phyloP scores from a whole-genome alignment of 1,284 basidiomycete genomes.

The Pyrrhoderma noxium region DNA sequence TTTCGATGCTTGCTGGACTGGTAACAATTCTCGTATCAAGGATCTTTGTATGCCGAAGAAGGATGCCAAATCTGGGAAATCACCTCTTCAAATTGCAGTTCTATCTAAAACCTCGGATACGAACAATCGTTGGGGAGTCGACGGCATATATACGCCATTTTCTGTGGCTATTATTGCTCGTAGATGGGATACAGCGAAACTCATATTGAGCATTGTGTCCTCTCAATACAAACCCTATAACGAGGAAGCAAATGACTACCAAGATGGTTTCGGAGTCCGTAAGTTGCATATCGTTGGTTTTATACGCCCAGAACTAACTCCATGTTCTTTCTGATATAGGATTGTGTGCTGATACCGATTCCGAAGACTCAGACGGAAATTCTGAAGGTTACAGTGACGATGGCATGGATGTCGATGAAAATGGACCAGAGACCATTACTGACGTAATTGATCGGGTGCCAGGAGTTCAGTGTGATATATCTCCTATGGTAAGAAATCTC shows the following conservation, averaged over 20 bases:
- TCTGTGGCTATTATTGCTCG: conserved; percentile 39
- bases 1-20: conserved; percentile 44
- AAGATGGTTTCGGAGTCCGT: too few relatives aligned
- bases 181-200: conserved; percentile 46
- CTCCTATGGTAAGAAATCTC: conserved; percentile 25
- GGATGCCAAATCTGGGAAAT: conserved; percentile 22
- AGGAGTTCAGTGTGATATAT: conserved; percentile 31
- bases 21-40: conserved; percentile 42
- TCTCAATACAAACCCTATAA: conserved; percentile 43
- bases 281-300: too few relatives aligned
- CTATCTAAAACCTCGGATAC: neutral
- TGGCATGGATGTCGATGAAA: conserved; percentile 25
- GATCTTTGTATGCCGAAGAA: conserved; percentile 40
- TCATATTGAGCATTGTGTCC: conserved; percentile 44
- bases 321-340: conserved; percentile 22
- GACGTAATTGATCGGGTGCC: conserved; percentile 45
- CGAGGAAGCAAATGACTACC: conserved; percentile 22
- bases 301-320: conserved; percentile 26
- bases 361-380: conserved; percentile 32
- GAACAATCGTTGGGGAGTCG: neutral
- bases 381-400: conserved; percentile 25
- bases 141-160: conserved; percentile 38
- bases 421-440: conserved; percentile 27
- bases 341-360: conserved; percentile 26
- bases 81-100: conserved; percentile 40